A percentile compares a stretch with the other conserved stretches of the same genome.
Evolutionary conservation across 192 early-diverging fungal genomes (phyloP).

Genomic region (Hyaloraphidium curvatum): DNA sequence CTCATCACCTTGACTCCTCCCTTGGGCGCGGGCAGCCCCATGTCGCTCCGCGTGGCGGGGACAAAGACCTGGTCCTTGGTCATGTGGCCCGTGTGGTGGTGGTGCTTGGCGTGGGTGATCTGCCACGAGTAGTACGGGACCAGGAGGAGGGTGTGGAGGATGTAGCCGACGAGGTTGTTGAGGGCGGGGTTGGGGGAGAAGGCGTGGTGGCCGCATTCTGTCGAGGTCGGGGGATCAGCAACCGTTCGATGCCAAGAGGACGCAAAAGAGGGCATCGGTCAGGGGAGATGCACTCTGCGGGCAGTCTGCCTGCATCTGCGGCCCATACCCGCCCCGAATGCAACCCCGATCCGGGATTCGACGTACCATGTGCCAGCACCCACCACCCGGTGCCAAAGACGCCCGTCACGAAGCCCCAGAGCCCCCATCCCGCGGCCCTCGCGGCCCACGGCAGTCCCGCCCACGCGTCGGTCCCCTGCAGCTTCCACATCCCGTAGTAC

Average conservation of each 20-base stretch:
- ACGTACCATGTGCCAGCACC: slow-evolving; percentile 35
- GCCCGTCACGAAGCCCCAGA: slow-evolving; percentile 70
- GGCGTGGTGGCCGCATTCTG: slow-evolving; percentile 79
- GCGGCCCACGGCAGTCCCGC: background rate
- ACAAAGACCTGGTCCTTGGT: slow-evolving; percentile 90
- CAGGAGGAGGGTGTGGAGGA: slow-evolving; percentile 73
- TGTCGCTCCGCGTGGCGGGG: slow-evolving; percentile 44
- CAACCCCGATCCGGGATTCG: too few relatives aligned
- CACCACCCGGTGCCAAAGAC: slow-evolving; percentile 73
- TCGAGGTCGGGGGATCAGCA: too few relatives aligned
- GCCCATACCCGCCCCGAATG: too few relatives aligned
- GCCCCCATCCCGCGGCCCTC: background rate
- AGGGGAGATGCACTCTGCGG: too few relatives aligned
- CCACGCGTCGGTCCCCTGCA: background rate
- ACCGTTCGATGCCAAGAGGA: too few relatives aligned
- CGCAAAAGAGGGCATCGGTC: too few relatives aligned
- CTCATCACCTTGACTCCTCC: slow-evolving; percentile 3
- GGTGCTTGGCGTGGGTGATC: slow-evolving; percentile 77
- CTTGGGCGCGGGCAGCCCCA: slow-evolving; percentile 28
- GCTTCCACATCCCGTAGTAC: slow-evolving; percentile 21
- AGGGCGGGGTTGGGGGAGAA: slow-evolving; percentile 72
- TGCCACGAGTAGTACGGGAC: slow-evolving; percentile 92
- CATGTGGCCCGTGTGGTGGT: slow-evolving; percentile 80
- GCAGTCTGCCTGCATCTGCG: too few relatives aligned
- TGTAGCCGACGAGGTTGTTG: slow-evolving; percentile 72